phyloP scores from a whole-genome alignment of 192 early-diverging fungal genomes.

The Podila minutissima region DNA sequence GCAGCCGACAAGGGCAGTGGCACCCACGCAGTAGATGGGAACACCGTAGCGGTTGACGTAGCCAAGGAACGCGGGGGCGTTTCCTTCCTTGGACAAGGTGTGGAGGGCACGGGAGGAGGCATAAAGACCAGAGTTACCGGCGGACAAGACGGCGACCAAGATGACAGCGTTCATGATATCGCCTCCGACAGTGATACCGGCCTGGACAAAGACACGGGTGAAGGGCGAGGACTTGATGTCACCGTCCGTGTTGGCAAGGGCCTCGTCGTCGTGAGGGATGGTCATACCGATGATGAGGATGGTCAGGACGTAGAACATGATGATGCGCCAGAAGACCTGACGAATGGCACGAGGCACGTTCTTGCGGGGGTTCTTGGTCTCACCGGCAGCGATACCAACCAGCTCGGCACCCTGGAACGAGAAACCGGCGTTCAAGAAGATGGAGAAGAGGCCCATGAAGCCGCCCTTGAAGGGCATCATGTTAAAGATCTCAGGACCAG shows the following conservation, averaged over 20 bases:
- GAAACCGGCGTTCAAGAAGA: conserved; percentile 81
- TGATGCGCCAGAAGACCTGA: conserved; percentile 86
- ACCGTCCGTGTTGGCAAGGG: conserved; percentile 56
- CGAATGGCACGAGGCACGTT: conserved; percentile 77
- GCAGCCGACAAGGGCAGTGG: conserved; percentile 72
- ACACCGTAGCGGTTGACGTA: conserved; percentile 68
- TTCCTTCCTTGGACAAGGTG: conserved; percentile 77
- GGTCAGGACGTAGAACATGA: conserved; percentile 85
- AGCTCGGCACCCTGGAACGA: conserved; percentile 91
- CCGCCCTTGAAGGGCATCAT: conserved; percentile 68
- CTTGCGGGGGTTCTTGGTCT: conserved; percentile 86
- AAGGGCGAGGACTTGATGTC: conserved; percentile 73
- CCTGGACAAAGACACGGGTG: conserved; percentile 68
- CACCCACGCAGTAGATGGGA: conserved; percentile 63
- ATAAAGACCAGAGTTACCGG: conserved; percentile 87
- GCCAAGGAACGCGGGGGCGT: conserved; percentile 71
- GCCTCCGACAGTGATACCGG: conserved; percentile 66
- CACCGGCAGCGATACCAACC: conserved; percentile 91
- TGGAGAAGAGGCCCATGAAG: conserved; percentile 70
- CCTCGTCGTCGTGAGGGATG: conserved; percentile 73
- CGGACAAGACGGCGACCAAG: conserved; percentile 68
- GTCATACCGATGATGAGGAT: conserved; percentile 89
- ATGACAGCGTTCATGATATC: conserved; percentile 76
- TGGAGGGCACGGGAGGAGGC: conserved; percentile 80
- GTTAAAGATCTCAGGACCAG: conserved; percentile 30